Conservation (phyloP, 345 rosid species). For the Brassica carinata region DNA sequence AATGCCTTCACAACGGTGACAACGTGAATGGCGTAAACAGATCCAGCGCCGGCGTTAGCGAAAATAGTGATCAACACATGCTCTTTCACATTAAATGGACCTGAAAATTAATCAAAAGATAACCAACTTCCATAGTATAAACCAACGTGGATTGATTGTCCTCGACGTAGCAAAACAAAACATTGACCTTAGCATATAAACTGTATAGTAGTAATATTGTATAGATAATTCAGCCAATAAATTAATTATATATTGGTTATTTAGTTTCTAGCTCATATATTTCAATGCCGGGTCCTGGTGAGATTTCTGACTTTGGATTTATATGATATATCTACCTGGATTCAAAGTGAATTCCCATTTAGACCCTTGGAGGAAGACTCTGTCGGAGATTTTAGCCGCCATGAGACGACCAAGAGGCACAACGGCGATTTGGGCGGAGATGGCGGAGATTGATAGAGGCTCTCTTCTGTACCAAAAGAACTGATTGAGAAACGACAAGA, state of each 20-base stretch:
- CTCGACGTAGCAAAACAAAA: neutral
- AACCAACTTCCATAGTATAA: neutral
- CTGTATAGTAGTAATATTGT: neutral
- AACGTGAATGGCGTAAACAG: slow-evolving; percentile 82
- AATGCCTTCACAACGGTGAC: slow-evolving; percentile 90
- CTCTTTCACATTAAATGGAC: slow-evolving; percentile 95
- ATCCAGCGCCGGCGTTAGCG: slow-evolving; percentile 96
- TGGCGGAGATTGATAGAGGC: slow-evolving; percentile 87
- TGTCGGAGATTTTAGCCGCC: slow-evolving; percentile 77
- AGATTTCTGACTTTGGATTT: neutral
- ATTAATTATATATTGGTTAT: neutral
- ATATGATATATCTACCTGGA: slow-evolving; percentile 43
- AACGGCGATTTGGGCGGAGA: slow-evolving; percentile 95
- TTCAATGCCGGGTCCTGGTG: neutral
- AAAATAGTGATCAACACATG: slow-evolving; percentile 93
- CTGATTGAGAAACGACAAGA: slow-evolving; percentile 87
- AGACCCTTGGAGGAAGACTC: slow-evolving; percentile 66
- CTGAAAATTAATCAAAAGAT: slow-evolving; percentile 26
- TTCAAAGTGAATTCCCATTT: slow-evolving; percentile 78
- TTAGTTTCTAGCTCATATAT: neutral
- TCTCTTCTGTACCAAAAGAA: slow-evolving; percentile 97
- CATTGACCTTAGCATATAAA: neutral
- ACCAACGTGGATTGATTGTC: neutral
- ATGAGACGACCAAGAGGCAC: slow-evolving; percentile 88
- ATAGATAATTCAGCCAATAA: neutral